A percentile compares a stretch with the other conserved stretches of the same genome.
Conservation (phyloP, 768 basidiomycete species). For the Steccherinum ochraceum region DNA sequence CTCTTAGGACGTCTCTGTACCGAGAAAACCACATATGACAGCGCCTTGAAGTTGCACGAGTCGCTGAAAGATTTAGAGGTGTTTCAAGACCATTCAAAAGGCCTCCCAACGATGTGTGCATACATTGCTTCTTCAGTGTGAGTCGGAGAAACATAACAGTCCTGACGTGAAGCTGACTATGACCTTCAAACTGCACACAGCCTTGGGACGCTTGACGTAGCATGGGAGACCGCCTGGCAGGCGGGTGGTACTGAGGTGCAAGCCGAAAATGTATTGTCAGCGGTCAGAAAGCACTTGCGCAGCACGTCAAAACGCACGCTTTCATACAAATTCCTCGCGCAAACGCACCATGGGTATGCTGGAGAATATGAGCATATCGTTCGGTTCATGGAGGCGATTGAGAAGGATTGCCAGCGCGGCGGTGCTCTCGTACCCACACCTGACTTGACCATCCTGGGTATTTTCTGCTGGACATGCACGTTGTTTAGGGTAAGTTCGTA, state of each 20-base stretch:
- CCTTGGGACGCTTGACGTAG: background rate
- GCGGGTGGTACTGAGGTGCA: background rate
- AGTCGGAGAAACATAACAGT: background rate
- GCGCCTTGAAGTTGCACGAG: background rate
- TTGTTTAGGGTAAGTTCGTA: too few relatives aligned
- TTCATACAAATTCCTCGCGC: background rate
- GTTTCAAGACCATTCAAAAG: background rate
- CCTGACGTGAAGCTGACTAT: background rate
- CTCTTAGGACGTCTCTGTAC: background rate
- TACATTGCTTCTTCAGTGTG: background rate
- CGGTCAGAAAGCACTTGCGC: background rate
- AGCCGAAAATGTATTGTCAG: background rate
- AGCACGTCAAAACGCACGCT: background rate
- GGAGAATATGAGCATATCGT: background rate
- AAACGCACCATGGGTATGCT: background rate
- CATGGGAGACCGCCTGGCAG: background rate
- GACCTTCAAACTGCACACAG: background rate
- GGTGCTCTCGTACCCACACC: too few relatives aligned
- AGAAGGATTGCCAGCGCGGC: too few relatives aligned
- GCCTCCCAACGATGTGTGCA: background rate
- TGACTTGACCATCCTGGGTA: too few relatives aligned
- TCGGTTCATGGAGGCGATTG: background rate
- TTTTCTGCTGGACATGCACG: too few relatives aligned
- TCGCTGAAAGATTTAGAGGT: background rate
- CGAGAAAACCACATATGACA: background rate